These are phyloP conservation scores for Prunus salicina DNA, from an alignment of 306 rosid species.

Conservation along the genomic window DNA sequence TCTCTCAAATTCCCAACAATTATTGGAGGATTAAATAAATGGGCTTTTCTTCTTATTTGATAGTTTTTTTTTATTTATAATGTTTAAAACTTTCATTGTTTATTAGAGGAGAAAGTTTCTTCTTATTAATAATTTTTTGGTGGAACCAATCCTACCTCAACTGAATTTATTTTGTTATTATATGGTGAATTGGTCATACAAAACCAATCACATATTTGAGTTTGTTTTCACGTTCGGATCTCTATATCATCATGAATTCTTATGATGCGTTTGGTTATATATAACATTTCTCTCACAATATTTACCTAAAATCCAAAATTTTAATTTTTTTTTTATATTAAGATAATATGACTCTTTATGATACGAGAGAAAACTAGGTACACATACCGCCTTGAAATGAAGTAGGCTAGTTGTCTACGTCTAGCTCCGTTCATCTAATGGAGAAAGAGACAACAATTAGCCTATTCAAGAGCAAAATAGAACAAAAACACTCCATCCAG, in stretches of 20 bases:
- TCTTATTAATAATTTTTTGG: neutral
- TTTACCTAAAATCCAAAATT: neutral
- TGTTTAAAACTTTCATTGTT: neutral
- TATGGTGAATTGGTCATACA: neutral
- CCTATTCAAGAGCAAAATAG: neutral
- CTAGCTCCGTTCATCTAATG: constrained; percentile 1
- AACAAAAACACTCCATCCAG: neutral
- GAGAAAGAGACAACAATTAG: constrained; percentile 2
- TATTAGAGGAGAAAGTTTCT: no score
- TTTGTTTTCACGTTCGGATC: neutral
- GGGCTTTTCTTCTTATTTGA: neutral
- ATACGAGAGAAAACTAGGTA: neutral
- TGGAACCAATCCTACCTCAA: neutral
- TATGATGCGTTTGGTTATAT: neutral
- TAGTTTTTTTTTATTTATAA: neutral
- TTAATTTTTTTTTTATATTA: neutral
- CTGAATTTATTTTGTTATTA: neutral
- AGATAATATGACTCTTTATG: neutral
- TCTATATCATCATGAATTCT: neutral
- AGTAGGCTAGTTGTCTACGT: neutral
- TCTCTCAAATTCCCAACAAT: neutral
- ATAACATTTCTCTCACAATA: neutral
- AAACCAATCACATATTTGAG: neutral
- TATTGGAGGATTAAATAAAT: neutral
- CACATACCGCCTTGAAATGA: no score